phyloP scores from a whole-genome alignment of 148 eudicot species.

The Linanthus parryae region DNA sequence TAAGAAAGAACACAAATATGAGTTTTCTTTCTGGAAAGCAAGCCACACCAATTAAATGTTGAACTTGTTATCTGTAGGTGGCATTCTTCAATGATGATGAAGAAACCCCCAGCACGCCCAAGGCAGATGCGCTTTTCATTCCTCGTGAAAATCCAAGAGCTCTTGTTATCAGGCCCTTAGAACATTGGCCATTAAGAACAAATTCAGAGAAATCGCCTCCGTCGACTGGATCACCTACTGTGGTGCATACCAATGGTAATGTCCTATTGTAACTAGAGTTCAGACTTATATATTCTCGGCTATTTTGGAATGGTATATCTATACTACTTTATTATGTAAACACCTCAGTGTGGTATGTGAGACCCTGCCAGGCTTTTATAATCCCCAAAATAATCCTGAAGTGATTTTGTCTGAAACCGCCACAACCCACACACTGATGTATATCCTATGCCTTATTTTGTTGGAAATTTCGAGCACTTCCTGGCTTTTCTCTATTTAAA shows the following conservation, averaged over 20 bases:
- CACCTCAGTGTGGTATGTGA: not conserved
- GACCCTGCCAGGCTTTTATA: too few species aligned
- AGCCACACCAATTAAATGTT: not conserved
- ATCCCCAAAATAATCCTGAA: too few species aligned
- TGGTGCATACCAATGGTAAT: conserved; percentile 61
- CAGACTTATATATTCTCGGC: not conserved
- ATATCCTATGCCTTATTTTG: too few species aligned
- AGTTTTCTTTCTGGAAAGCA: not conserved
- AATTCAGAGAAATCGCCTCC: conserved; percentile 42
- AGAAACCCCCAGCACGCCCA: conserved; percentile 74
- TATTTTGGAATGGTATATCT: not conserved
- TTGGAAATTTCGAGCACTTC: too few species aligned
- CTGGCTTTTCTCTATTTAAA: too few species aligned
- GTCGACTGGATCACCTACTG: conserved; percentile 26
- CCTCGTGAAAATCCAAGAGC: conserved; percentile 98
- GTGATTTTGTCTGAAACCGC: too few species aligned
- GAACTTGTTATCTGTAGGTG: conserved; percentile 37
- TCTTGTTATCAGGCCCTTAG: conserved; percentile 69
- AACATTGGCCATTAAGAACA: conserved; percentile 54
- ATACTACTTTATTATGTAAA: not conserved
- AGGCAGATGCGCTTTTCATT: conserved; percentile 85
- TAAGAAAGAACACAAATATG: not conserved
- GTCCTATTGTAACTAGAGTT: not conserved
- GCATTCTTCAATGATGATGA: conserved; percentile 83
- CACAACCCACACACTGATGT: too few species aligned